A percentile compares a stretch with the other conserved stretches of the same genome.
phyloP scores from a whole-genome alignment of 179 eudicot genomes.

The Drosera spatulata region DNA sequence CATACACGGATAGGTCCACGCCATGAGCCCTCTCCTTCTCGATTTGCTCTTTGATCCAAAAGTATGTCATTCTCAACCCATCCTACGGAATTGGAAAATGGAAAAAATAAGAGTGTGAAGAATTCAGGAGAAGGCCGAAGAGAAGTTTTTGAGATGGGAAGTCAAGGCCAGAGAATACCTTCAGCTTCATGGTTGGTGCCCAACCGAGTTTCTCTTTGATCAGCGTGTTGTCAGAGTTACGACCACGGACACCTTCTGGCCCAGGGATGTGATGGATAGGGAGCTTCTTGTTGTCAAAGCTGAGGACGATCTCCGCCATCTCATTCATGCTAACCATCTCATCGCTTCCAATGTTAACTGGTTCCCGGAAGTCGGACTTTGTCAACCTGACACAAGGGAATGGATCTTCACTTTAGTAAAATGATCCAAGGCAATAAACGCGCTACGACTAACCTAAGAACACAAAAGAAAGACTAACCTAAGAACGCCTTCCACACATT shows the following conservation, averaged over 20 bases:
- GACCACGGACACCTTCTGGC: no score
- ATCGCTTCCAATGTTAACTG: conserved; percentile 10
- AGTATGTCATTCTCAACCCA: no score
- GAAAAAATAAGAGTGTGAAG: no score
- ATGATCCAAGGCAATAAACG: neutral
- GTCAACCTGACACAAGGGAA: conserved; percentile 41
- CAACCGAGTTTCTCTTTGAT: conserved; percentile 3
- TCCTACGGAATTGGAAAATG: no score
- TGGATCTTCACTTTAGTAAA: neutral
- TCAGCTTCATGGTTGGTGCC: conserved; percentile 14
- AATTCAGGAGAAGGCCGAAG: no score
- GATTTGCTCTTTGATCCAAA: no score
- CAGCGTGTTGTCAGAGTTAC: no score
- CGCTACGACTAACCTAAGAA: neutral
- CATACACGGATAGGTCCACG: no score
- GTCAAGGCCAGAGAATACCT: neutral
- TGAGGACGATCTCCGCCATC: no score
- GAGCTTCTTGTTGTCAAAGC: conserved; percentile 37
- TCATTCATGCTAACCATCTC: no score
- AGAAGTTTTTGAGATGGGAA: no score
- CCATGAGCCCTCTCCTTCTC: no score
- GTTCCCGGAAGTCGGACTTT: conserved; percentile 86
- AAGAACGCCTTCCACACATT: conserved; percentile 50
- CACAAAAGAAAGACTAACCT: conserved; percentile 32
- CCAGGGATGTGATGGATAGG: conserved; percentile 52